Conservation (phyloP, 2,329 filamentous ascomycete species). For the Dryadomyces quercivorus region DNA sequence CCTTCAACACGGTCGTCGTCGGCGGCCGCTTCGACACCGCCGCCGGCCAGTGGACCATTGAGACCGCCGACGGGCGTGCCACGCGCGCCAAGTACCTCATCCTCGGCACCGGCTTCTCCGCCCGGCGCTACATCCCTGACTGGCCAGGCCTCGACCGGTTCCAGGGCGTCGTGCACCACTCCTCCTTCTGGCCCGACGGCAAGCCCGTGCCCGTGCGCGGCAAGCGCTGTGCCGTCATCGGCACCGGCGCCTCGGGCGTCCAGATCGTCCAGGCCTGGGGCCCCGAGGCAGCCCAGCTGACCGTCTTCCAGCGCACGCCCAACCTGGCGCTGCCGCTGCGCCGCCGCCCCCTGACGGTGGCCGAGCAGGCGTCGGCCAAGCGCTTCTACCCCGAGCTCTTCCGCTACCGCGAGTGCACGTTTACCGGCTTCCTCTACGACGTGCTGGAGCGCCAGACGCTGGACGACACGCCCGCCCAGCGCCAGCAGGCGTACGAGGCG, state of each 20-base stretch:
- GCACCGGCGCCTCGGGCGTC: conserved; percentile 52
- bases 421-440: conserved; percentile 48
- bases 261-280: conserved; percentile 52
- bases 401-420: conserved; percentile 35
- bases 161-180: conserved; percentile 46
- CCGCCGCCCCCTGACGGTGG: conserved; percentile 30
- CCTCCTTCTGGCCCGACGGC: conserved; percentile 47
- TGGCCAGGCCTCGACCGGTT: conserved; percentile 48
- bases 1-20: conserved; percentile 43
- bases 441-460: conserved; percentile 41
- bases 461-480: conserved; percentile 37
- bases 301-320: conserved; percentile 55
- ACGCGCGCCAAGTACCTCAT: conserved; percentile 39
- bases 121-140: conserved; percentile 48
- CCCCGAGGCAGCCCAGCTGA: conserved; percentile 36
- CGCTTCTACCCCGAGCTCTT: conserved; percentile 38
- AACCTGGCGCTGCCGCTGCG: conserved; percentile 54
- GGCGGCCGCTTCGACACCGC: conserved; percentile 37
- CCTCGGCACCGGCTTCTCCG: conserved; percentile 42
- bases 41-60: conserved; percentile 34
- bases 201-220: conserved; percentile 38
- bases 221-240: conserved; percentile 50
- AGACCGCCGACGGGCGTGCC: conserved; percentile 33
- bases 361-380: conserved; percentile 37
- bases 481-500: conserved; percentile 33